Evolutionary conservation across 2,329 filamentous ascomycete species (phyloP), one percentile per base, ranked within the genome.

Genomic region (Dothiorella sarmentorum): DNA sequence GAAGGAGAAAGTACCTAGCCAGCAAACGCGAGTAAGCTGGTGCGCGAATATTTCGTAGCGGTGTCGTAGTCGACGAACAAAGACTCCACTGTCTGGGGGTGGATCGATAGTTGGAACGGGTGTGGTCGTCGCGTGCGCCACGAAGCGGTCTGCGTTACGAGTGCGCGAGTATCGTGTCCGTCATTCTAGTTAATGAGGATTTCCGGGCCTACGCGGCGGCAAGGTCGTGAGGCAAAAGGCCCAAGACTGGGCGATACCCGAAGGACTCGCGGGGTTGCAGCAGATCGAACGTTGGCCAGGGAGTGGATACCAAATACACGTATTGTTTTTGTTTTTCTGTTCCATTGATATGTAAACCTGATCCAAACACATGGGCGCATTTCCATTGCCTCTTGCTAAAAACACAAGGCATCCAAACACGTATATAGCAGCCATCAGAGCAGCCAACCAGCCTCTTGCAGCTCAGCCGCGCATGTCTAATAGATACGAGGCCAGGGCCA

Each of bases 281-380:
- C 7, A 29, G 27, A 3, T 2, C 27, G 27, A n/a, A 35, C 29
- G 29, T 1, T 49, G 29, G 45, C 45, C 45, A 22, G 45, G 18
- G 31, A 7, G 22, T 45, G 35, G 35, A 20, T 53, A 53, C 49
- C 49, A 53, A 53, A 53, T 53, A 53, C 49, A 53, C 22, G 35
- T 53, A 40, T 53, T 40, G 49, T 53, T 53, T 40, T 53, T 53
- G n/a, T 47, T 45, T n/a, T 26, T 53, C 35, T 17, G 22, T 38
- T 53, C 49, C 49, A 40, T 53, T 38, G 35, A 40, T 53, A 53
- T 38, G 49, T 53, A 53, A 49, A 40, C 49, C 49, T 53, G 49
- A 53, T 53, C 49, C 49, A 35, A 53, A 53, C 49, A 53, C 49
- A 53, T 53, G 35, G 49, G 37, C 49, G 35, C 49, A 53, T 53